phyloP scores from a whole-genome alignment of 345 rosid species.

The Gossypium ekmanianum region DNA sequence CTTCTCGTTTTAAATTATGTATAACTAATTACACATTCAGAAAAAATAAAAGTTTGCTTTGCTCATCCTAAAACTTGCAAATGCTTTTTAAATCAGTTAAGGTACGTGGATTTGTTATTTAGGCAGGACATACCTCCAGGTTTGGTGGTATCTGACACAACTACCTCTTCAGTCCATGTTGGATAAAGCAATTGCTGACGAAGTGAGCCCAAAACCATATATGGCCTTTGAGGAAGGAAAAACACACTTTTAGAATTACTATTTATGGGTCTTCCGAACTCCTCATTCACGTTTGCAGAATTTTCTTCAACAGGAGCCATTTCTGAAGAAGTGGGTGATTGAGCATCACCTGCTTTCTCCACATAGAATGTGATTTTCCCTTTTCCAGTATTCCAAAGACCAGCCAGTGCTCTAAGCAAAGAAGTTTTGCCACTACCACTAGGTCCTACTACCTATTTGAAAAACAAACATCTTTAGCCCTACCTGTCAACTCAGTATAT shows the following conservation, averaged over 20 bases:
- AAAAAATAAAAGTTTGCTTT: neutral
- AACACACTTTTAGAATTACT: constrained; percentile 49
- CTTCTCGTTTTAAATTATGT: neutral
- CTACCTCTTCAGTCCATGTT: constrained; percentile 49
- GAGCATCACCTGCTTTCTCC: constrained; percentile 35
- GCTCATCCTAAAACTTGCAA: constrained; percentile 3
- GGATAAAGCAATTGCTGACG: constrained; percentile 97
- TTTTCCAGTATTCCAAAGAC: constrained; percentile 84
- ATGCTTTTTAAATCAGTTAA: constrained; percentile 4
- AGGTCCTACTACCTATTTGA: constrained; percentile 74
- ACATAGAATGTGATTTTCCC: constrained; percentile 75
- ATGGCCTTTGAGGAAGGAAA: constrained; percentile 96
- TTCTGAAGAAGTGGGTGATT: constrained; percentile 28
- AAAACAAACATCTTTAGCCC: constrained; percentile 1
- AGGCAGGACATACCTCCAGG: constrained; percentile 31
- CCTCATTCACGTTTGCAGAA: constrained; percentile 11
- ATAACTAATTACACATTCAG: neutral
- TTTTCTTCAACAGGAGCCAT: constrained; percentile 25
- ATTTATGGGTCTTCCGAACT: constrained; percentile 27
- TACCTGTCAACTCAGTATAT: constrained; percentile 13
- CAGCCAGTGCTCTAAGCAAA: constrained; percentile 86
- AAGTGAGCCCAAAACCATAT: constrained; percentile 93
- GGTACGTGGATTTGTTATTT: neutral
- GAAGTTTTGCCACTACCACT: constrained; percentile 98
- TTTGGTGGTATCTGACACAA: constrained; percentile 26